Evolutionary conservation across 345 rosid species (phyloP), one percentile per base, ranked within the genome.

Genomic region (Eutrema yunnanense): DNA sequence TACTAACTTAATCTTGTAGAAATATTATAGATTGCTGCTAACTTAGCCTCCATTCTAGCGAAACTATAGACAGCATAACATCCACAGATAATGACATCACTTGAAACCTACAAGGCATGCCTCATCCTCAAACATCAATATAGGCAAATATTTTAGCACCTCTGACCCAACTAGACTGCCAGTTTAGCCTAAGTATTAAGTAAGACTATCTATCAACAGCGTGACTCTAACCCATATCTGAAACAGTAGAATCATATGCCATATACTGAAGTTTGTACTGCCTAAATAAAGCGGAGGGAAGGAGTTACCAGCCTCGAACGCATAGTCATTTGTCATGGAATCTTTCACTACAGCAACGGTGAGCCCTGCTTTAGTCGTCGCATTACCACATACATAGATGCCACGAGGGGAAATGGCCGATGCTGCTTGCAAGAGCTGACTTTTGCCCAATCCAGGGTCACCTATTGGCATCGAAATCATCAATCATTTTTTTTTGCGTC

Each of bases 401-500:
- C 99, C 99, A 63, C 99, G 91, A 46, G 99, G 96, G 67, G 97
- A 89, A 80, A 95, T 77, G 70, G 93, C 81, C 38, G 97, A 87
- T 55, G 97, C 99, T 66, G 99, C 97, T 90, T 95, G 99, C 70
- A 95, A 84, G 67, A 95, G 84, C 76, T 92, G 99, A 73, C 97
- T 92, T 86, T 95, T 95, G n/a, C 97, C 99, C 38, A 95, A 83
- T 78, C 99, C 99, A 72, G 99, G 99, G 81, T 95, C 99, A 74
- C 99, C 99, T 95, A 74, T 75, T 56, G 79, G 77, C 59, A 63
- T 30, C 10, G 9, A 41, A 65, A 62, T 49, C 63, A 69, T 42
- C 49, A 32, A 27, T 62, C 73, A 55, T n/a, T 6, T 40, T 13
- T 48, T 55, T 53, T 34, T 16, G 58, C 63, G 50, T 27, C 38